These are phyloP conservation scores for Hexamita inflata DNA, from an alignment of 208 protist genomes.

Conservation along the genomic window DNA sequence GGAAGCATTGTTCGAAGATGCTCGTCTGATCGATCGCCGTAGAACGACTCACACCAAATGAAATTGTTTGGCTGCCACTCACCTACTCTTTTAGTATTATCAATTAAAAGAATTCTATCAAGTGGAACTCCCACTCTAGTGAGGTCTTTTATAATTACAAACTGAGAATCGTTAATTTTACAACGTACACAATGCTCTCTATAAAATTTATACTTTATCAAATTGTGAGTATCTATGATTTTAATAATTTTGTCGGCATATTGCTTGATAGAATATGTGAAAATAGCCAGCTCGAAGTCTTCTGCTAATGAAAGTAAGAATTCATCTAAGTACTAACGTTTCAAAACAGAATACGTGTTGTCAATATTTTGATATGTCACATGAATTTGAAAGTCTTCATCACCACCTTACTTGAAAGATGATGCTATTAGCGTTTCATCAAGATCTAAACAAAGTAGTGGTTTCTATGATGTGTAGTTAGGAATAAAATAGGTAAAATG, in stretches of 20 bases:
- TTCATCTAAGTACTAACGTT: background rate
- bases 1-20: no score
- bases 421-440: constrained; percentile 9
- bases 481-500: no score
- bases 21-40: background rate
- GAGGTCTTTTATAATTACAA: constrained; percentile 19
- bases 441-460: constrained; percentile 15
- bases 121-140: background rate
- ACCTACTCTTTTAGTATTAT: constrained; percentile 13
- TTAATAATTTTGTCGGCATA: constrained; percentile 21
- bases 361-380: background rate
- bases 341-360: background rate
- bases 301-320: background rate
- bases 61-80: constrained; percentile 21
- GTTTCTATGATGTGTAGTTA: no score
- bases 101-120: constrained; percentile 10
- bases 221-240: background rate
- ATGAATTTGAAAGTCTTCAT: constrained; percentile 5
- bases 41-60: background rate
- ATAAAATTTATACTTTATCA: constrained; percentile 11
- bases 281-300: constrained; percentile 8
- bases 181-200: constrained; percentile 1
- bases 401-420: background rate
- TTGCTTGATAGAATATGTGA: constrained; percentile 20
- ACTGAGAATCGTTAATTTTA: background rate